These are phyloP conservation scores for Cyclotella baltica DNA, from an alignment of 108 stramenopile species.

Conservation along the genomic window DNA sequence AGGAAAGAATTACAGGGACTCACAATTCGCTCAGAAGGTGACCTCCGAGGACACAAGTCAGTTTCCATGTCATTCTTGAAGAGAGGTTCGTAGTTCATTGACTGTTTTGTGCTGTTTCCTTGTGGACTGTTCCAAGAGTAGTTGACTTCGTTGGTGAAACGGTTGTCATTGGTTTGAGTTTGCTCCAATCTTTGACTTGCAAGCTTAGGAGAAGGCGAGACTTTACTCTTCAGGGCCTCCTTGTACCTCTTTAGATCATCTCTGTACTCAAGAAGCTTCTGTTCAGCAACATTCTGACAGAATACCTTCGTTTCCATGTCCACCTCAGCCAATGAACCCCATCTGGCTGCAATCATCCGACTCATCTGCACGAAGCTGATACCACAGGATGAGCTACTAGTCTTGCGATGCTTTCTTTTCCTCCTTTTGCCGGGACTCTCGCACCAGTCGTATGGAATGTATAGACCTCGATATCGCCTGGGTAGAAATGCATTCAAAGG, in stretches of 20 bases:
- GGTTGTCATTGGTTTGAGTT: neutral
- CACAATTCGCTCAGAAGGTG: neutral
- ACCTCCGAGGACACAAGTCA: neutral
- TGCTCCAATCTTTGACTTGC: neutral
- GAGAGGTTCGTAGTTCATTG: neutral
- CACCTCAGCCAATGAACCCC: neutral
- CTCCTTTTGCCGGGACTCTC: constrained; percentile 3
- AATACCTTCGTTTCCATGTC: constrained; percentile 12
- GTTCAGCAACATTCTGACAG: constrained; percentile 12
- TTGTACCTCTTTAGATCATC: constrained; percentile 14
- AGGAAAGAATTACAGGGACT: neutral
- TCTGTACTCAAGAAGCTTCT: constrained; percentile 18
- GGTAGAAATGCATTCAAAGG: neutral
- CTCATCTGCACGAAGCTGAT: constrained; percentile 3
- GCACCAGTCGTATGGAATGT: constrained; percentile 14
- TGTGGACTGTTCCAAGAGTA: neutral
- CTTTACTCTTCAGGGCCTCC: neutral
- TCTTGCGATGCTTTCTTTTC: constrained; percentile 10
- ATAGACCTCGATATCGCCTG: neutral
- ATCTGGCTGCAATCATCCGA: constrained; percentile 8
- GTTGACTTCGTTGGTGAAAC: neutral
- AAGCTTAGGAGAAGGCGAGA: neutral
- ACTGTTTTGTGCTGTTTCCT: neutral
- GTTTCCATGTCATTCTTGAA: constrained; percentile 15
- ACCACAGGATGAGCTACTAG: neutral